Evolutionary conservation across 345 rosid species (phyloP).

Genomic region (Rhodomyrtus tomentosa): DNA sequence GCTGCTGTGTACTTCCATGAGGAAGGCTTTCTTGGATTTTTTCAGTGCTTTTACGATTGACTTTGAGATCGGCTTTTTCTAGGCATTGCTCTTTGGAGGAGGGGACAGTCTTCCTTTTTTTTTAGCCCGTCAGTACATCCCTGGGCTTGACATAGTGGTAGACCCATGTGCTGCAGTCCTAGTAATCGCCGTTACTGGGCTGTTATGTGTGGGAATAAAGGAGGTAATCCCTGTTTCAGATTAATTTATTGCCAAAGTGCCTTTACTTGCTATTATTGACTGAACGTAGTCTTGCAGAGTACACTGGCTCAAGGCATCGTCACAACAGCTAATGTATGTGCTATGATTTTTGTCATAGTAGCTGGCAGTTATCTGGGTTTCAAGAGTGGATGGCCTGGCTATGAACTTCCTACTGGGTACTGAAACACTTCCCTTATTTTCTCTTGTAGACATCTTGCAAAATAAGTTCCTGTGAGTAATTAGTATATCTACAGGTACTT

Average conservation of each 20-base stretch:
- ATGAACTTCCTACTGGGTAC: constrained; percentile 90
- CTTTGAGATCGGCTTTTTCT: background rate
- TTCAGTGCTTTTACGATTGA: background rate
- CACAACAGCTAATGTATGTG: constrained; percentile 67
- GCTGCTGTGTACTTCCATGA: too few relatives aligned
- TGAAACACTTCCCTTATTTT: background rate
- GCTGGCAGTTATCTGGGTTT: constrained; percentile 85
- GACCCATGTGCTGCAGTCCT: constrained; percentile 90
- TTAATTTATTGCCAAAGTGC: background rate
- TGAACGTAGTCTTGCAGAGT: constrained; percentile 44
- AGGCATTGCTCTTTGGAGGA: constrained; percentile 95
- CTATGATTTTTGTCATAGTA: constrained; percentile 71
- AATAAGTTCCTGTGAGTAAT: background rate
- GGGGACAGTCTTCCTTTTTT: constrained; percentile 55
- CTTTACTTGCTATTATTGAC: background rate
- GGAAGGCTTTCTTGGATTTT: too few relatives aligned
- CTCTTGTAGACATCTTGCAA: background rate
- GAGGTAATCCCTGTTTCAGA: constrained; percentile 39
- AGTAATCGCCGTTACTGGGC: constrained; percentile 74
- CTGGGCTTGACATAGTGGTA: constrained; percentile 69
- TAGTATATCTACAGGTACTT: constrained; percentile 39
- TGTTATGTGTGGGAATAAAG: constrained; percentile 89
- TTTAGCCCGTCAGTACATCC: constrained; percentile 77
- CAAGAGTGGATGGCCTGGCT: constrained; percentile 91
- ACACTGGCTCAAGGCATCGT: constrained; percentile 73